These are phyloP conservation scores for Themeda triandra DNA, from an alignment of 176 grass and related monocot genomes.

Conservation along the genomic window DNA sequence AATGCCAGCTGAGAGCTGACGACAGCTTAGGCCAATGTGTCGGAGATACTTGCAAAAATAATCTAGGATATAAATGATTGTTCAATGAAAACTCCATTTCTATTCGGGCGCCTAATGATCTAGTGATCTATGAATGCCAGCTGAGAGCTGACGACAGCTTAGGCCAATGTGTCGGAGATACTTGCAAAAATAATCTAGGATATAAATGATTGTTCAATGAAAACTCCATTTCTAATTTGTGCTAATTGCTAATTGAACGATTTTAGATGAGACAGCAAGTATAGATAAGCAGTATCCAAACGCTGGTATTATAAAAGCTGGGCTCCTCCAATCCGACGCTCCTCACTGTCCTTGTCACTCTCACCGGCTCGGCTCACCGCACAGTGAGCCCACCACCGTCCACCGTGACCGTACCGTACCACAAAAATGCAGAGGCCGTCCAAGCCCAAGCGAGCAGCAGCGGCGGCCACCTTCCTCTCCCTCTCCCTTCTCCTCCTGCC, in stretches of 20 bases:
- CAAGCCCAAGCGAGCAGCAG: background rate
- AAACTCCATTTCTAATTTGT: too few species aligned
- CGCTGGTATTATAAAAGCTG: background rate
- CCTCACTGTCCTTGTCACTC: slow-evolving; percentile 25
- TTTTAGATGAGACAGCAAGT: background rate
- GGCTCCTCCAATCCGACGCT: background rate
- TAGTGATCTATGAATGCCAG: too few species aligned
- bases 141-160: too few species aligned
- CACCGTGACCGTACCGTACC: background rate
- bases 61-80: too few species aligned
- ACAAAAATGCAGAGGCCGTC: background rate
- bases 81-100: too few species aligned
- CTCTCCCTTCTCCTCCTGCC: slow-evolving; percentile 27
- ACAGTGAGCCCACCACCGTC: background rate
- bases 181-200: too few species aligned
- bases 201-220: too few species aligned
- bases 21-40: too few species aligned
- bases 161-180: too few species aligned
- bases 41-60: too few species aligned
- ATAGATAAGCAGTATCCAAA: background rate
- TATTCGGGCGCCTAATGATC: too few species aligned
- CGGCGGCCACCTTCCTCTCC: background rate
- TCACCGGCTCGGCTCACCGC: background rate
- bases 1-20: too few species aligned
- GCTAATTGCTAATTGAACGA: background rate